These are phyloP conservation scores for Amanita pseudoporphyria DNA, from an alignment of 768 basidiomycete species.

Conservation along the genomic window DNA sequence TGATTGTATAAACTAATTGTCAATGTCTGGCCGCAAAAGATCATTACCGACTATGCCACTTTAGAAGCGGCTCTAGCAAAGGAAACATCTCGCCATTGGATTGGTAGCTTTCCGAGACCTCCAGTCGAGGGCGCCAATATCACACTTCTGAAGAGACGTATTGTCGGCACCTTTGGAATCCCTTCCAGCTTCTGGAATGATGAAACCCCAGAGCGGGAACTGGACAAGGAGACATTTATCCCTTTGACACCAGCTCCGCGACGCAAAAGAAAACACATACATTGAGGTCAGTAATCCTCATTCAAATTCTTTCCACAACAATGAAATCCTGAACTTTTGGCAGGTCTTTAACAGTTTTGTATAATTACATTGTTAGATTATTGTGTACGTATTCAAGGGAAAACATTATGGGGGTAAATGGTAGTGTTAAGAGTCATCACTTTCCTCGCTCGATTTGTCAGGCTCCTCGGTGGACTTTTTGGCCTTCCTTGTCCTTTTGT, in stretches of 20 bases:
- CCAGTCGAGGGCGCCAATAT: not conserved
- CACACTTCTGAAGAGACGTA: not conserved
- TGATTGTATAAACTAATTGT: not conserved
- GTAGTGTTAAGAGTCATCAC: no score
- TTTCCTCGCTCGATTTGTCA: not conserved
- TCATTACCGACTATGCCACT: not conserved
- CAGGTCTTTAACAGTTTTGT: not conserved
- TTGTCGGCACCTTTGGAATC: not conserved
- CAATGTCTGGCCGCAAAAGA: not conserved
- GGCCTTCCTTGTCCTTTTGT: not conserved
- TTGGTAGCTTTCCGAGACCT: not conserved
- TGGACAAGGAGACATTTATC: not conserved
- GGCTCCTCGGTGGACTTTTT: not conserved
- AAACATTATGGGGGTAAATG: no score
- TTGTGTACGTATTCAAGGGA: no score
- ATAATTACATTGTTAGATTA: no score
- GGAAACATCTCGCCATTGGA: not conserved
- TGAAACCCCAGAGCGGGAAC: not conserved
- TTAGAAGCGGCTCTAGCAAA: not conserved
- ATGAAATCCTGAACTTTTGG: no score
- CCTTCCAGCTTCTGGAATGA: not conserved
- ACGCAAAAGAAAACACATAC: not conserved
- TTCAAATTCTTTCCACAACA: not conserved
- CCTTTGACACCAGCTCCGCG: constrained; percentile 1
- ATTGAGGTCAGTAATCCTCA: not conserved